Conservation (phyloP, 768 basidiomycete species). For the Nidularia sp. region DNA sequence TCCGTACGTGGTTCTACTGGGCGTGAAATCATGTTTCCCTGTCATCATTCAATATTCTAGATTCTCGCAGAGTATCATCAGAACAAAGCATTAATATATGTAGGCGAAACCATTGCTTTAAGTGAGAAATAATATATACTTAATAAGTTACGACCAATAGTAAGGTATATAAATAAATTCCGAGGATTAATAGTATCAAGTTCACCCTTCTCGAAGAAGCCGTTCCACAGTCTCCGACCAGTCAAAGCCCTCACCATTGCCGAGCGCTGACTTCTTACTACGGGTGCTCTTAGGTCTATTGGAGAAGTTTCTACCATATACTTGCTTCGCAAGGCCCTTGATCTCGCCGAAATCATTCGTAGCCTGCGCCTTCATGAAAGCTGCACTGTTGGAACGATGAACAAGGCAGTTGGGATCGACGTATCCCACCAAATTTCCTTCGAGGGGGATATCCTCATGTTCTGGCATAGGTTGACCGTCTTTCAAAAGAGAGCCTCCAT, state of each 20-base stretch:
- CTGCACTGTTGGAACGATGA: slow-evolving; percentile 60
- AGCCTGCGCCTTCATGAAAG: slow-evolving; percentile 76
- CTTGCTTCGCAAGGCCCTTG: slow-evolving; percentile 58
- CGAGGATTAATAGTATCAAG: background rate
- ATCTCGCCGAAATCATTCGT: slow-evolving; percentile 69
- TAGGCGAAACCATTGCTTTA: too few species aligned
- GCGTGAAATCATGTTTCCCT: too few species aligned
- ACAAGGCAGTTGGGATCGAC: slow-evolving; percentile 52
- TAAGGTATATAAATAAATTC: background rate
- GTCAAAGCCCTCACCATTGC: slow-evolving; percentile 37
- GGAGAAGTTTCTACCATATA: slow-evolving; percentile 33
- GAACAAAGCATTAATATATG: too few species aligned
- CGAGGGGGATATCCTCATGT: slow-evolving; percentile 12
- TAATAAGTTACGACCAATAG: background rate
- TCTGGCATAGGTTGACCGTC: slow-evolving; percentile 54
- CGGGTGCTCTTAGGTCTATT: slow-evolving; percentile 10
- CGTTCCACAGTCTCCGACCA: slow-evolving; percentile 37
- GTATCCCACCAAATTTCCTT: slow-evolving; percentile 47
- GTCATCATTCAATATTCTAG: too few species aligned
- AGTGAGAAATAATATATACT: too few species aligned
- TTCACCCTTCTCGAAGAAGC: slow-evolving; percentile 10
- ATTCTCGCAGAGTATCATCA: too few species aligned
- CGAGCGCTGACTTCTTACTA: slow-evolving; percentile 24
- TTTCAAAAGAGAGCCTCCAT: slow-evolving; percentile 60
- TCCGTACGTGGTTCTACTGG: too few species aligned